Evolutionary conservation across 2,329 filamentous ascomycete species (phyloP).

Genomic region (Sporothrix euskadiensis): DNA sequence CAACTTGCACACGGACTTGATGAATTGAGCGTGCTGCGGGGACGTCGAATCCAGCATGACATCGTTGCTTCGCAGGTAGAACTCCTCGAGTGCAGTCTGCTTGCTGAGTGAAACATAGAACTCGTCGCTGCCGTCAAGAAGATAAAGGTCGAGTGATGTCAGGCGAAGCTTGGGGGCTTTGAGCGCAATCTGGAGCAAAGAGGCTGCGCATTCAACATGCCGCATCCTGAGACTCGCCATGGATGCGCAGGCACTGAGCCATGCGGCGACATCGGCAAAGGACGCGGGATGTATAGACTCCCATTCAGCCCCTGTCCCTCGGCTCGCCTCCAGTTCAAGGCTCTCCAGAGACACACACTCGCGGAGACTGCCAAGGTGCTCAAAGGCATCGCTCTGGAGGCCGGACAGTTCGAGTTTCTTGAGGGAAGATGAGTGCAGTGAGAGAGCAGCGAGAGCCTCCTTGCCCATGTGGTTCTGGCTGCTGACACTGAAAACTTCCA

Average conservation of each 20-base stretch:
- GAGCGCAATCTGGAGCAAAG: constrained; percentile 53
- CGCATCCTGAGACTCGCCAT: constrained; percentile 54
- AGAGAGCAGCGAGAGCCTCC: constrained; percentile 59
- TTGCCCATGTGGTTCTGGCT: constrained; percentile 56
- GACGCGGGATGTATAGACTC: constrained; percentile 32
- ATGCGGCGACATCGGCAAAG: constrained; percentile 38
- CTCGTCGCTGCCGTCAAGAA: constrained; percentile 48
- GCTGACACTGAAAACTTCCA: constrained; percentile 60
- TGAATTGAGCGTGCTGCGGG: constrained; percentile 41
- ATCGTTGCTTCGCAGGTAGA: constrained; percentile 34
- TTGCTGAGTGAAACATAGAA: constrained; percentile 56
- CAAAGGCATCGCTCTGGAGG: constrained; percentile 38
- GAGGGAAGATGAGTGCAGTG: constrained; percentile 42
- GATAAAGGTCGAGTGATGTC: constrained; percentile 50
- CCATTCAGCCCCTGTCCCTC: constrained; percentile 33
- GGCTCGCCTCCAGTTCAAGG: constrained; percentile 40
- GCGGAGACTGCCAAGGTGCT: constrained; percentile 38
- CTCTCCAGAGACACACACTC: constrained; percentile 41
- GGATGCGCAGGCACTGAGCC: constrained; percentile 44
- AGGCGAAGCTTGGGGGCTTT: constrained; percentile 47
- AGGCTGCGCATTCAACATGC: constrained; percentile 53
- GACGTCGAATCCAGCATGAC: constrained; percentile 32
- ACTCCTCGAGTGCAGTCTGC: constrained; percentile 48
- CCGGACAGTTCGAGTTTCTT: constrained; percentile 39
- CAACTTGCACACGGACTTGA: constrained; percentile 51